Conservation (phyloP, 495 filamentous ascomycete genomes). For the Aspergillus hancockii region DNA sequence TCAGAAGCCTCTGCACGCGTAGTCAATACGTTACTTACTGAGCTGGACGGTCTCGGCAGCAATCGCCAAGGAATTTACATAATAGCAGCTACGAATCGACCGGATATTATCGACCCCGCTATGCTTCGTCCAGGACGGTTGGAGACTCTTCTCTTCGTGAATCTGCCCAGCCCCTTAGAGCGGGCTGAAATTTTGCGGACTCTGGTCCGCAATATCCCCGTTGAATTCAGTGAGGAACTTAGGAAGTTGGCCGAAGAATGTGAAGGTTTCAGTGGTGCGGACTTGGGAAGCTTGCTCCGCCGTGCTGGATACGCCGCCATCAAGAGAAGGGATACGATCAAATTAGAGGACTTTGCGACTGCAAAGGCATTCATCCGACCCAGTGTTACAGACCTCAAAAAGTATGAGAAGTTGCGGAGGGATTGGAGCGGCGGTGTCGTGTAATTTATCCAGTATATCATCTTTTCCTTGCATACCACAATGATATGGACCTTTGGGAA, state of each 20-base stretch:
- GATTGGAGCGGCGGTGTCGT: slow-evolving; percentile 48
- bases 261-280: slow-evolving; percentile 87
- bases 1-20: slow-evolving; percentile 85
- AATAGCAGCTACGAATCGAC: slow-evolving; percentile 90
- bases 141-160: slow-evolving; percentile 87
- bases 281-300: slow-evolving; percentile 75
- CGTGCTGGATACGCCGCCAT: slow-evolving; percentile 78
- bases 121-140: slow-evolving; percentile 92
- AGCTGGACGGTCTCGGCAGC: slow-evolving; percentile 80
- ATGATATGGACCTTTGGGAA: not conserved
- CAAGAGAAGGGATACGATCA: slow-evolving; percentile 60
- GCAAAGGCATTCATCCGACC: slow-evolving; percentile 72
- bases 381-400: slow-evolving; percentile 75
- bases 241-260: slow-evolving; percentile 68
- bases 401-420: slow-evolving; percentile 63
- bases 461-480: slow-evolving; percentile 1
- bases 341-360: slow-evolving; percentile 72
- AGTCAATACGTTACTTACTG: slow-evolving; percentile 95
- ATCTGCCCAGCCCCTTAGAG: slow-evolving; percentile 76
- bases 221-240: slow-evolving; percentile 46
- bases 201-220: slow-evolving; percentile 65
- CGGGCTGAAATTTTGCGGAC: slow-evolving; percentile 84
- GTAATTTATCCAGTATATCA: slow-evolving; percentile 14
- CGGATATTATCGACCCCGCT: slow-evolving; percentile 94
- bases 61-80: slow-evolving; percentile 88